Conservation (phyloP, 73 alveolate species). For the Urostyla sp. region DNA sequence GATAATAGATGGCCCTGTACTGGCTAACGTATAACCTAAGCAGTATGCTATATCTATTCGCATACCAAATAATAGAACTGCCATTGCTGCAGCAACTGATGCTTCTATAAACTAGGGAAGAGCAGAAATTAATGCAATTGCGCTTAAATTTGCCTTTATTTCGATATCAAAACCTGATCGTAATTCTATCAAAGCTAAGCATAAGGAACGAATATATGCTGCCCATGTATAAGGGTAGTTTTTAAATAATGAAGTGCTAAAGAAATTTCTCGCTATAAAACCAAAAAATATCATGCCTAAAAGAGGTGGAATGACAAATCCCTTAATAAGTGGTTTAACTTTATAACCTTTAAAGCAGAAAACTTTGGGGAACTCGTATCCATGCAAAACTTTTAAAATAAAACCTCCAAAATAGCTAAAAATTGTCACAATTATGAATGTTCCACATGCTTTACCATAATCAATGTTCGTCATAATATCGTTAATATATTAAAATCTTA, state of each 20-base stretch:
- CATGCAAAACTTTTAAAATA: neutral
- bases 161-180: conserved; percentile 52
- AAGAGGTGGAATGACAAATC: conserved; percentile 42
- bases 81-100: conserved; percentile 26
- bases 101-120: conserved; percentile 56
- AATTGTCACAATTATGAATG: too few relatives aligned
- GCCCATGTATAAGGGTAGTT: conserved; percentile 61
- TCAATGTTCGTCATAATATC: too few relatives aligned
- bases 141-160: conserved; percentile 35
- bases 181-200: conserved; percentile 37
- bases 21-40: conserved; percentile 53
- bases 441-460: too few relatives aligned
- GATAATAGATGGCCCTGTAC: conserved; percentile 52
- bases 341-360: neutral
- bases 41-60: conserved; percentile 50
- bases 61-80: conserved; percentile 23
- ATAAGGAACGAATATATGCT: conserved; percentile 25
- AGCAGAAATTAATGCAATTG: conserved; percentile 29
- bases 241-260: conserved; percentile 1
- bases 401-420: too few relatives aligned
- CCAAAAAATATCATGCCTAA: conserved; percentile 63
- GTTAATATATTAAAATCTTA: too few relatives aligned
- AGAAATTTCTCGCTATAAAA: conserved; percentile 34
- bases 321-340: conserved; percentile 12
- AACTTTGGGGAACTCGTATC: neutral